Conservation (phyloP, 495 filamentous ascomycete genomes). For the Aspergillus sclerotioniger region DNA sequence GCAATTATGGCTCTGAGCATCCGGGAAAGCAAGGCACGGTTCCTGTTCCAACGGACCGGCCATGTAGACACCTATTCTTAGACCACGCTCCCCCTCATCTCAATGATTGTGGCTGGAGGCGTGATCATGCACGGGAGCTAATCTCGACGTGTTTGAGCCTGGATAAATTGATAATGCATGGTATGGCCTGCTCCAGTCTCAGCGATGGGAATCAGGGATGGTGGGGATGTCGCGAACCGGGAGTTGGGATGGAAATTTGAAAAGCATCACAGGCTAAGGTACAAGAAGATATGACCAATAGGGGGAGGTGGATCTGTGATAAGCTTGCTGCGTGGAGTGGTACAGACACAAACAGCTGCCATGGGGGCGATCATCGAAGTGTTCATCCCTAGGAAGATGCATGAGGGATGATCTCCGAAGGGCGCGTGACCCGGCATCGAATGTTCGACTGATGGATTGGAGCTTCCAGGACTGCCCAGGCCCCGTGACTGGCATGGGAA, state of each 20-base stretch:
- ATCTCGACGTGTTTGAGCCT: background rate
- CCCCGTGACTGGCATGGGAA: conserved; percentile 8
- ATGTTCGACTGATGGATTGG: conserved; percentile 7
- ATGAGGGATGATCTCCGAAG: conserved; percentile 9
- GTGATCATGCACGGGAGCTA: background rate
- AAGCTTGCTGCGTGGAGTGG: conserved; percentile 12
- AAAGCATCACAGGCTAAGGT: background rate
- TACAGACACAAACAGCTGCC: conserved; percentile 8
- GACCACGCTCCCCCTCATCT: background rate
- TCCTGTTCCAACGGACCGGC: too few relatives aligned
- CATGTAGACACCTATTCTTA: background rate
- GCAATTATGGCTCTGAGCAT: too few relatives aligned
- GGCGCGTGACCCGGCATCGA: conserved; percentile 10
- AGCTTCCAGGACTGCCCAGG: conserved; percentile 15
- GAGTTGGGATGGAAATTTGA: conserved; percentile 2
- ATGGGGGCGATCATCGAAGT: conserved; percentile 7
- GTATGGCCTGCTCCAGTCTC: background rate
- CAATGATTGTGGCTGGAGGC: background rate
- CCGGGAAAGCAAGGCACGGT: background rate
- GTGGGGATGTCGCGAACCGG: background rate
- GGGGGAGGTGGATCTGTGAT: background rate
- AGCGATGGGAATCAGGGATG: background rate
- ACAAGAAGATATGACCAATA: conserved; percentile 11
- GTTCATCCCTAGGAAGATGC: too few relatives aligned
- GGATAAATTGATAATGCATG: background rate